phyloP scores from a whole-genome alignment of 345 rosid genomes.

The Eucalyptus curtisii region DNA sequence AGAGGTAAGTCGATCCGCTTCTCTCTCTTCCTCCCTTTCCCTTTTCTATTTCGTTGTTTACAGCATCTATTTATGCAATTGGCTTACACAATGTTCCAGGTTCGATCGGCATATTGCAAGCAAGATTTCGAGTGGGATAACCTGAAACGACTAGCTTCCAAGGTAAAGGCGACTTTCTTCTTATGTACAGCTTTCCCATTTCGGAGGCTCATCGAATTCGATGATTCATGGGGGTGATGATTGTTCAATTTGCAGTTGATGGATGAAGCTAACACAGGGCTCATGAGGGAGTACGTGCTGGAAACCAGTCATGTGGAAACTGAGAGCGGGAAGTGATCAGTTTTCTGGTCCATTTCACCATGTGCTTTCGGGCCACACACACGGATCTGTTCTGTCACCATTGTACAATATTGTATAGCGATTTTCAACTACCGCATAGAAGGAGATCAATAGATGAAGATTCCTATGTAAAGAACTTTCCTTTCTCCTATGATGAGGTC shows the following conservation, averaged over 20 bases:
- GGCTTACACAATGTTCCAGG: constrained; percentile 17
- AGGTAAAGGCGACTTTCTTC: constrained; percentile 21
- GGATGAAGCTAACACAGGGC: constrained; percentile 46
- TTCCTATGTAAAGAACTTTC: not conserved
- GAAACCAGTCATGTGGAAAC: constrained; percentile 51
- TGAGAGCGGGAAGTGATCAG: constrained; percentile 20
- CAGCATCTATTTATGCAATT: no score
- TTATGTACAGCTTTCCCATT: not conserved
- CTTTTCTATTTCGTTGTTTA: not conserved
- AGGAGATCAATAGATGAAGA: not conserved
- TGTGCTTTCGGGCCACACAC: not conserved
- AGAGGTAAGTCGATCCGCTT: constrained; percentile 35
- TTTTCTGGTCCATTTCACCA: not conserved
- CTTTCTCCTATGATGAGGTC: not conserved
- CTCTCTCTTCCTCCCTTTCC: not conserved
- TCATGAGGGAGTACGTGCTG: constrained; percentile 66
- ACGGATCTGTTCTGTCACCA: not conserved
- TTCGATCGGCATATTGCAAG: constrained; percentile 73
- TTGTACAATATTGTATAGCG: not conserved
- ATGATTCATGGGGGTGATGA: not conserved
- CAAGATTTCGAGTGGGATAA: constrained; percentile 90
- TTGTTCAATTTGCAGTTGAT: constrained; percentile 25
- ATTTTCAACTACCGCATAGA: not conserved
- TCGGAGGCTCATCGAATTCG: no score
- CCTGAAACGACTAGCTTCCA: constrained; percentile 32